These are phyloP conservation scores for Aspergillus haitiensis DNA, from an alignment of 495 filamentous ascomycete species.

Conservation along the genomic window DNA sequence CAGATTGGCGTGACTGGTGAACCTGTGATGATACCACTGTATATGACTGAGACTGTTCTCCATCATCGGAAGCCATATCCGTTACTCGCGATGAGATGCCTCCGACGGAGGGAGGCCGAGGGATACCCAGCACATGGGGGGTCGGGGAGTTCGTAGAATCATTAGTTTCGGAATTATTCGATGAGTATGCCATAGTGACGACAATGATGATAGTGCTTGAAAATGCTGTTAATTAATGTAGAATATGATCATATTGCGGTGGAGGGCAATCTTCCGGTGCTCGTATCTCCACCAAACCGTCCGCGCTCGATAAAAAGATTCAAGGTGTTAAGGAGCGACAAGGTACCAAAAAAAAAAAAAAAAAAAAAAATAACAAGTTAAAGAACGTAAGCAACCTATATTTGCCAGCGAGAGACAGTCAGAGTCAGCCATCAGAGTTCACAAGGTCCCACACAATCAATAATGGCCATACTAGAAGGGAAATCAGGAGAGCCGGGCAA, in stretches of 20 bases:
- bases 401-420: constrained; percentile 8
- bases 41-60: constrained; percentile 42
- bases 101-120: constrained; percentile 47
- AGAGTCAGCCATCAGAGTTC: constrained; percentile 15
- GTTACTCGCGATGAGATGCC: constrained; percentile 86
- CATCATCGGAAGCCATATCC: constrained; percentile 64
- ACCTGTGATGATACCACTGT: constrained; percentile 41
- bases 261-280: no score
- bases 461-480: not conserved
- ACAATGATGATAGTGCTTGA: not conserved
- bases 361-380: constrained; percentile 11
- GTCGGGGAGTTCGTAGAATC: constrained; percentile 28
- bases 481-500: constrained; percentile 10
- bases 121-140: constrained; percentile 43
- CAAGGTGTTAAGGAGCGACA: constrained; percentile 22
- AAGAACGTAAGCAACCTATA: constrained; percentile 24
- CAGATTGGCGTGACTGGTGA: constrained; percentile 48
- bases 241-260: constrained; percentile 26
- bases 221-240: constrained; percentile 19
- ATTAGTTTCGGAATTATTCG: constrained; percentile 30
- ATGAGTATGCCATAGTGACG: constrained; percentile 31
- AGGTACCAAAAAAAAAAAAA: constrained; percentile 10
- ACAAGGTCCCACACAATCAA: not conserved
- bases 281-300: no score
- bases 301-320: not conserved